Evolutionary conservation across 192 early-diverging fungal genomes (phyloP).

Genomic region (Mortierella hygrophila): DNA sequence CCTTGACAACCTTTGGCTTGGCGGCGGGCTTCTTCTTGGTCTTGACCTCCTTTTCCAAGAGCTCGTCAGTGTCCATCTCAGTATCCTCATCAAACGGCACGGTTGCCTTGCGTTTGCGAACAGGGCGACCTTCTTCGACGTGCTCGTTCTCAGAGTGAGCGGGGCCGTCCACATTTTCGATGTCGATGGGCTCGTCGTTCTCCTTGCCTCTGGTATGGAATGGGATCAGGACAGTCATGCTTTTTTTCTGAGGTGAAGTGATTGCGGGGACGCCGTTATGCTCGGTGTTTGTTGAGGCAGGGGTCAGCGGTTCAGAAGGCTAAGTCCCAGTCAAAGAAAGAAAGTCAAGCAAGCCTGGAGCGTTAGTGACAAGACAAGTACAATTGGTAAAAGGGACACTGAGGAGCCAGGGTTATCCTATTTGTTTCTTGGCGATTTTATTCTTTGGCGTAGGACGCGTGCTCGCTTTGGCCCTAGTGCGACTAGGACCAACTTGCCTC

Average conservation of each 20-base stretch:
- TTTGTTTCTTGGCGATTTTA: background rate
- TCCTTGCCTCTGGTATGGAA: constrained; percentile 28
- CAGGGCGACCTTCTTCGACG: constrained; percentile 34
- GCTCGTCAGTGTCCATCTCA: constrained; percentile 53
- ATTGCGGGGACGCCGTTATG: background rate
- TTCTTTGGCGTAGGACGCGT: background rate
- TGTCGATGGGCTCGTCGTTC: constrained; percentile 42
- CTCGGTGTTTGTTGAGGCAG: constrained; percentile 34
- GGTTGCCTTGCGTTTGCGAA: constrained; percentile 48
- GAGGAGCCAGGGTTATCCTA: background rate
- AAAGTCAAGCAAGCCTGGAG: background rate
- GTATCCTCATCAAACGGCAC: constrained; percentile 51
- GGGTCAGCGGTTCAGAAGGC: constrained; percentile 40
- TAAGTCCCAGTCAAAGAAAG: constrained; percentile 9
- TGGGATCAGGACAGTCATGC: background rate
- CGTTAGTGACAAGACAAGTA: background rate
- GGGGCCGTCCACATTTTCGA: constrained; percentile 33
- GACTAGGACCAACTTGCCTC: constrained; percentile 7
- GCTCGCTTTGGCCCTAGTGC: constrained; percentile 19
- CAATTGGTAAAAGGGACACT: background rate
- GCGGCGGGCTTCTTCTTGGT: constrained; percentile 37
- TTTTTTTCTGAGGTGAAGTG: constrained; percentile 19
- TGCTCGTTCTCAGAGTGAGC: constrained; percentile 26
- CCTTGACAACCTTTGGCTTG: constrained; percentile 23
- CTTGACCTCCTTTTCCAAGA: constrained; percentile 49